Conservation (phyloP, 345 rosid species). For the Eucalyptus erythrocorys region DNA sequence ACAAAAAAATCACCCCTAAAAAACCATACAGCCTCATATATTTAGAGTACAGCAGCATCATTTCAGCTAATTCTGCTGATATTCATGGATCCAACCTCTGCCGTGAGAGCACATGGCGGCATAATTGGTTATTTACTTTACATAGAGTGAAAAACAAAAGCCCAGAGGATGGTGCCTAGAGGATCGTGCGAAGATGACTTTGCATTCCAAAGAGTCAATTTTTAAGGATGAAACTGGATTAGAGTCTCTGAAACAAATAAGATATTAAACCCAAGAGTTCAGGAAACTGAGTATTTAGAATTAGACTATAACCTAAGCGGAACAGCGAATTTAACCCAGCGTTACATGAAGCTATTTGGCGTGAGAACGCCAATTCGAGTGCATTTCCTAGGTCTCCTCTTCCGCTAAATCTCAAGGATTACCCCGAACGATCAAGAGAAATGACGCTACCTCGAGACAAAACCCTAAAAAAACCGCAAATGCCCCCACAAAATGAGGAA, state of each 20-base stretch:
- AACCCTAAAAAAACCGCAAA: neutral
- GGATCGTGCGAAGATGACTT: neutral
- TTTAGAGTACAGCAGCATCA: neutral
- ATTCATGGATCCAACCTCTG: neutral
- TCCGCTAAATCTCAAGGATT: neutral
- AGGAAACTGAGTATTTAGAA: neutral
- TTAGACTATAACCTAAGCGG: neutral
- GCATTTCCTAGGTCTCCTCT: neutral
- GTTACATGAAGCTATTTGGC: neutral
- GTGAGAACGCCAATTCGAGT: neutral
- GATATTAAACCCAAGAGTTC: neutral
- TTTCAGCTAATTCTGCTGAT: neutral
- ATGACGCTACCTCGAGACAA: neutral
- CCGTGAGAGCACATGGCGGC: neutral
- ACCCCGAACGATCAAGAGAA: neutral
- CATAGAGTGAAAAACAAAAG: neutral
- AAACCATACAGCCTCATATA: neutral
- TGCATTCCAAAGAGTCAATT: neutral
- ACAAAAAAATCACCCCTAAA: neutral
- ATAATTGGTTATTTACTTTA: neutral
- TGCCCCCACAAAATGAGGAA: neutral
- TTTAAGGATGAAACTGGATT: neutral
- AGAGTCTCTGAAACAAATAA: neutral
- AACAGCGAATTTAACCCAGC: neutral
- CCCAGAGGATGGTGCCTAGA: neutral